Conservation (phyloP, 768 basidiomycete species). For the Pholiota conissans region DNA sequence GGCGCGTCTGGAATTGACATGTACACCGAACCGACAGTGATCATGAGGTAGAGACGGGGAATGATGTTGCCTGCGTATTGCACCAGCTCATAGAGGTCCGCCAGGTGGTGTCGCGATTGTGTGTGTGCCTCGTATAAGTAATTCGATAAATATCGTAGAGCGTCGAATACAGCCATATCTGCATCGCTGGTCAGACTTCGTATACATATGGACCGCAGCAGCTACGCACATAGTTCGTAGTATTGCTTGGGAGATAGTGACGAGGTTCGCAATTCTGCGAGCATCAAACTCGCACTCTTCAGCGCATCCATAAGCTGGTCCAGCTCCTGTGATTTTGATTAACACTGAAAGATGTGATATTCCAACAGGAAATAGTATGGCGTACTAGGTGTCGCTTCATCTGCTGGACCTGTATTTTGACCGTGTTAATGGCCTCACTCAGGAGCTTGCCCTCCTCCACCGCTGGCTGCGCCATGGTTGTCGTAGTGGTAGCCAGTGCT, state of each 20-base stretch:
- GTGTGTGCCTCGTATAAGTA: constrained; percentile 97
- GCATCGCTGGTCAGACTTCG: constrained; percentile 3
- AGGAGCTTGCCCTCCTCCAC: constrained; percentile 82
- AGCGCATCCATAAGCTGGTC: constrained; percentile 99
- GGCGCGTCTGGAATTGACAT: constrained; percentile 98
- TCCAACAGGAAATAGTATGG: constrained; percentile 13
- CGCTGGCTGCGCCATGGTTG: constrained; percentile 43
- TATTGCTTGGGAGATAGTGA: constrained; percentile 96
- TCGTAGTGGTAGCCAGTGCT: constrained; percentile 21
- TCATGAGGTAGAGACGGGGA: constrained; percentile 95
- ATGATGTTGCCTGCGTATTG: constrained; percentile 98
- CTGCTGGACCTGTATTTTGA: constrained; percentile 90
- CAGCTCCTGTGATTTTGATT: constrained; percentile 58
- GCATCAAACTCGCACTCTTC: constrained; percentile 96
- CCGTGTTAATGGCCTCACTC: constrained; percentile 81
- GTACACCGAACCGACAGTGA: constrained; percentile 98
- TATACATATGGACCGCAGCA: constrained; percentile 9
- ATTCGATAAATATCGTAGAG: constrained; percentile 90
- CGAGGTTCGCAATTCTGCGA: constrained; percentile 92
- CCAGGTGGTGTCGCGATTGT: constrained; percentile 89
- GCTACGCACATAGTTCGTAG: constrained; percentile 87
- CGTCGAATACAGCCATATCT: constrained; percentile 99
- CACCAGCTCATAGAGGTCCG: constrained; percentile 98
- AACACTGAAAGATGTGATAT: constrained; percentile 3
- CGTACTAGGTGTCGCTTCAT: constrained; percentile 92